These are phyloP conservation scores for Trichoderma sp. DNA, from an alignment of 2,329 filamentous ascomycete species.

Conservation along the genomic window DNA sequence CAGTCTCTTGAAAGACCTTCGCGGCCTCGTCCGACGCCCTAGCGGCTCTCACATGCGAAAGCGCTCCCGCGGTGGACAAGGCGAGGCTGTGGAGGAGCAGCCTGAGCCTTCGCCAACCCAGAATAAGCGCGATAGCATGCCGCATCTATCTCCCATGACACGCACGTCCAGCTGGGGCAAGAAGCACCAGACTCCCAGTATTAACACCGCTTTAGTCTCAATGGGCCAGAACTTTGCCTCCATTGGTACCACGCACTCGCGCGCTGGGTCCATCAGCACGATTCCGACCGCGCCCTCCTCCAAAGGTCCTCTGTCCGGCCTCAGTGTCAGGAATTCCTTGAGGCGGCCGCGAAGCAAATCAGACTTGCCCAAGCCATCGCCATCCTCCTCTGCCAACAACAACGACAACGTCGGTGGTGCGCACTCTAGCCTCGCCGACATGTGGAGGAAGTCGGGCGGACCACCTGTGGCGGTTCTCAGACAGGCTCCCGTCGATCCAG, in stretches of 20 bases:
- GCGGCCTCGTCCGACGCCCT: slow-evolving; percentile 50
- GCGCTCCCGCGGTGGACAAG: slow-evolving; percentile 44
- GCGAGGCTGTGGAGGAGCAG: slow-evolving; percentile 29
- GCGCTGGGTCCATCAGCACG: slow-evolving; percentile 60
- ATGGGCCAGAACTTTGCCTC: slow-evolving; percentile 56
- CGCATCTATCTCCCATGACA: slow-evolving; percentile 49
- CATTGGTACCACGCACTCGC: slow-evolving; percentile 55
- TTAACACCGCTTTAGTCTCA: slow-evolving; percentile 57
- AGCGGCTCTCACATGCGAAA: slow-evolving; percentile 47
- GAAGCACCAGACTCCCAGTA: slow-evolving; percentile 49
- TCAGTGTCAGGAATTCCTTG: slow-evolving; percentile 49
- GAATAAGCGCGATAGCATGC: slow-evolving; percentile 44
- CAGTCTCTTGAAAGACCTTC: slow-evolving; percentile 47
- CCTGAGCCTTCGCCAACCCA: slow-evolving; percentile 29
- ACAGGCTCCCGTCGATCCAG: slow-evolving; percentile 40
- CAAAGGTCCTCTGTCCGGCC: slow-evolving; percentile 46
- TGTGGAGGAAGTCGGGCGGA: slow-evolving; percentile 54
- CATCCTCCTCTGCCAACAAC: slow-evolving; percentile 5
- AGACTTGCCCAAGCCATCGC: slow-evolving; percentile 44
- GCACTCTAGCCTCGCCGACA: slow-evolving; percentile 46
- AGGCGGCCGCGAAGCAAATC: slow-evolving; percentile 57
- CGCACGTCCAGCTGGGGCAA: slow-evolving; percentile 53
- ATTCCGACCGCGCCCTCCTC: slow-evolving; percentile 46
- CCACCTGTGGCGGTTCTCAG: slow-evolving; percentile 51
- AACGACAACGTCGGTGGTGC: slow-evolving; percentile 32